These are phyloP conservation scores for Theobroma cacao DNA, from an alignment of 345 rosid species.

Conservation along the genomic window DNA sequence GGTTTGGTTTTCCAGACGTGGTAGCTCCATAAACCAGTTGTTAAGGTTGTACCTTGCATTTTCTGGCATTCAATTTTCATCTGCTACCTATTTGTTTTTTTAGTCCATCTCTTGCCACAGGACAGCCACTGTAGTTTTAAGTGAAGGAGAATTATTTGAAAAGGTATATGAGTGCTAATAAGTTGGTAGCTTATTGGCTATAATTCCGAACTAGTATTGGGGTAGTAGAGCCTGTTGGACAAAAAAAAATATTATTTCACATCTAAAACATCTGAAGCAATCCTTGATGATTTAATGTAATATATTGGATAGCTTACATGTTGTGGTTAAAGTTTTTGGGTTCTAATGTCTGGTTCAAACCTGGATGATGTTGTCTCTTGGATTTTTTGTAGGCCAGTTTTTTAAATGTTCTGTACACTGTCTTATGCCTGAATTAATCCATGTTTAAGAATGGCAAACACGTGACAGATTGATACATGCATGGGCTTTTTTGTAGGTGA, in stretches of 20 bases:
- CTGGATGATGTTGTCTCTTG: not conserved
- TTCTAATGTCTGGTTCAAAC: not conserved
- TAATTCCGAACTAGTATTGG: not conserved
- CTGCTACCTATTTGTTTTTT: not conserved
- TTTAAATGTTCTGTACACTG: not conserved
- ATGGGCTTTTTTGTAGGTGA: too few species aligned
- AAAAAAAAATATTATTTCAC: not conserved
- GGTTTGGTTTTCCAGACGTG: not conserved
- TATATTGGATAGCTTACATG: not conserved
- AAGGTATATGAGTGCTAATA: not conserved
- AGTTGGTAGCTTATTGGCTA: not conserved
- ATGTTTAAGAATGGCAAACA: too few species aligned
- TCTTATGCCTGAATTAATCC: not conserved
- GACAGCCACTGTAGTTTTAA: not conserved
- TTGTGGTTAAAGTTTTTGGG: not conserved
- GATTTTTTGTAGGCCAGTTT: not conserved
- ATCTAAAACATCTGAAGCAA: not conserved
- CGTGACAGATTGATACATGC: not conserved
- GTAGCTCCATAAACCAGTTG: not conserved
- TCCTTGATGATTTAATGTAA: not conserved
- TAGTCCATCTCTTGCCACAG: not conserved
- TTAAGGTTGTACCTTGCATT: not conserved
- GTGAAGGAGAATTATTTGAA: not conserved
- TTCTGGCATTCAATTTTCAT: not conserved
- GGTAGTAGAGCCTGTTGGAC: not conserved